A percentile compares a stretch with the other conserved stretches of the same genome.
Conservation (phyloP, 1,284 basidiomycete genomes). For the Sanguinoderma infundibulare region DNA sequence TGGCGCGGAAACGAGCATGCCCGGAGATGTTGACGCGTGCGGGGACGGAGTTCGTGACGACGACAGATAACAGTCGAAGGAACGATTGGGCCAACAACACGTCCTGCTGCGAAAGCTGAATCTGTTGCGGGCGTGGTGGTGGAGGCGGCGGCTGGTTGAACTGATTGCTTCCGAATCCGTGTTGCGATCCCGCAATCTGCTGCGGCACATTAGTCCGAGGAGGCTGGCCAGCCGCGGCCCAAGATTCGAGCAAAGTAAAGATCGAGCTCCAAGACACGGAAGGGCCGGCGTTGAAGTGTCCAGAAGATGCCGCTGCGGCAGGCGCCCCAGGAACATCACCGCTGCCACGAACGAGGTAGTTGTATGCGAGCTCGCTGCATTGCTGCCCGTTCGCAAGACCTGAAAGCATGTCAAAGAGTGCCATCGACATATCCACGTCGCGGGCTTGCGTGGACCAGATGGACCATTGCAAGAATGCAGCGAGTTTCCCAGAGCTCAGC, state of each 20-base stretch:
- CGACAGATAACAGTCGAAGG: constrained; percentile 80
- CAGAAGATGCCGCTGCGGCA: constrained; percentile 33
- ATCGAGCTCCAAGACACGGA: constrained; percentile 54
- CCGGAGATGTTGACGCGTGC: constrained; percentile 82
- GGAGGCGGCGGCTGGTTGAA: constrained; percentile 36
- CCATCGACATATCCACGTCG: constrained; percentile 73
- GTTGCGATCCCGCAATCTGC: constrained; percentile 31
- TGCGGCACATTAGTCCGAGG: constrained; percentile 32
- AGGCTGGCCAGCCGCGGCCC: constrained; percentile 42
- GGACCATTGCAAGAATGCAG: constrained; percentile 86
- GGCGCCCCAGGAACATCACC: constrained; percentile 64
- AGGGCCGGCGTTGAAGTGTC: constrained; percentile 36
- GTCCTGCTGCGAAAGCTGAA: constrained; percentile 66
- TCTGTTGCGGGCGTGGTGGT: constrained; percentile 46
- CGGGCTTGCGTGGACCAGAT: constrained; percentile 83
- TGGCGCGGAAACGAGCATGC: constrained; percentile 79
- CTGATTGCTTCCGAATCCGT: constrained; percentile 37
- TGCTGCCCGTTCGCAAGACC: constrained; percentile 86
- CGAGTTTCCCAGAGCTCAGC: constrained; percentile 65
- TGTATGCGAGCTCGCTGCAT: constrained; percentile 85
- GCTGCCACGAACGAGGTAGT: constrained; percentile 76
- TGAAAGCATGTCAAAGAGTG: constrained; percentile 87
- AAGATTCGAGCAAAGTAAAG: constrained; percentile 59
- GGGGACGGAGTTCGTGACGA: constrained; percentile 78
- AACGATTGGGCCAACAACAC: constrained; percentile 82